Conservation (phyloP, 2,329 filamentous ascomycete species). For the Botrytis paeoniae region DNA sequence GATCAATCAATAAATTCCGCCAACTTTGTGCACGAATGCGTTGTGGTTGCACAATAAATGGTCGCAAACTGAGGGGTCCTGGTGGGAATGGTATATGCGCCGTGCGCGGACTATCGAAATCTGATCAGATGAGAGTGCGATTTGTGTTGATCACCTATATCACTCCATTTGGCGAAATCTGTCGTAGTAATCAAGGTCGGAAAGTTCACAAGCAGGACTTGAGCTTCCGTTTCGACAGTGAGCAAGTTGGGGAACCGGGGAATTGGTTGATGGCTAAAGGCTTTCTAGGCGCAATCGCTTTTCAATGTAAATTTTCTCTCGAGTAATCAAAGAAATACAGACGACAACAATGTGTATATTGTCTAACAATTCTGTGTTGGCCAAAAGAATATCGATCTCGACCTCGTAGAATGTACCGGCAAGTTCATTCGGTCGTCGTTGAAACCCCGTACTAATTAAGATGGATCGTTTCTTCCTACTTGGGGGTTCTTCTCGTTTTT, state of each 20-base stretch:
- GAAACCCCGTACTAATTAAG: background rate
- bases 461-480: background rate
- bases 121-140: background rate
- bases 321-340: background rate
- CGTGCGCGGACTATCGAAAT: background rate
- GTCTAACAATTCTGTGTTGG: background rate
- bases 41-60: background rate
- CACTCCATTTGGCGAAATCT: background rate
- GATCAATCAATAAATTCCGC: background rate
- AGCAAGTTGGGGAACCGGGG: background rate
- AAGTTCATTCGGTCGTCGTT: constrained; percentile 5
- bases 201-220: background rate
- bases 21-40: background rate
- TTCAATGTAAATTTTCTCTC: background rate
- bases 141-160: background rate
- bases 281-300: background rate
- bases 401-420: background rate
- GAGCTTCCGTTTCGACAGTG: background rate
- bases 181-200: background rate
- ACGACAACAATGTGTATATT: background rate
- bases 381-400: background rate
- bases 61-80: constrained; percentile 17
- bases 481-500: background rate
- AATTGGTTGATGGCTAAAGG: background rate
- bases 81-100: background rate